Conservation (phyloP, 306 rosid genomes). For the Coriaria nepalensis region DNA sequence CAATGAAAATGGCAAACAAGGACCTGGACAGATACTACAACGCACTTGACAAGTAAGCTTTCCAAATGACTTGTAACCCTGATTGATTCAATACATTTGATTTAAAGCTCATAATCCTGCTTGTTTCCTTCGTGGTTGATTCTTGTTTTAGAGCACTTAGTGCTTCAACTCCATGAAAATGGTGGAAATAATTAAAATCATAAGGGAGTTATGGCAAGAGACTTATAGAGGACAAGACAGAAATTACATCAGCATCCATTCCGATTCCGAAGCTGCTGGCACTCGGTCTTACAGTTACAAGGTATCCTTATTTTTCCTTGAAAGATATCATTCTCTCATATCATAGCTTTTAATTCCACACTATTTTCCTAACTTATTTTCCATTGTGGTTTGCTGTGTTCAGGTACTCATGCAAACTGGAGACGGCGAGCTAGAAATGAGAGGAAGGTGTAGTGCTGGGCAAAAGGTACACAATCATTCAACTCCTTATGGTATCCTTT, state of each 20-base stretch:
- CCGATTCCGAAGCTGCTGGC: slow-evolving; percentile 94
- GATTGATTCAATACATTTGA: not conserved
- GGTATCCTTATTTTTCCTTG: slow-evolving; percentile 24
- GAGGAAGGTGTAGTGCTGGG: slow-evolving; percentile 99
- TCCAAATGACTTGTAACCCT: slow-evolving; percentile 1
- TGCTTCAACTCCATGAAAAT: slow-evolving; percentile 94
- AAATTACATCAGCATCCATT: slow-evolving; percentile 78
- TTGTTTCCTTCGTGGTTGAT: not conserved
- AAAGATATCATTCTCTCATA: slow-evolving; percentile 2
- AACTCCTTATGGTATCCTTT: slow-evolving; percentile 1
- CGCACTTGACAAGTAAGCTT: slow-evolving; percentile 88
- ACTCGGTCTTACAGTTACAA: slow-evolving; percentile 94
- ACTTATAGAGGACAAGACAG: slow-evolving; percentile 97
- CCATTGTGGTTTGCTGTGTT: slow-evolving; percentile 12
- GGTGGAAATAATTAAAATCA: slow-evolving; percentile 98
- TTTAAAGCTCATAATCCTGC: no score
- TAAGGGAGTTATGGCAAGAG: slow-evolving; percentile 94
- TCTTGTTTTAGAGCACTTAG: slow-evolving; percentile 67
- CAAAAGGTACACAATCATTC: slow-evolving; percentile 51
- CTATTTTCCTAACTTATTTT: not conserved
- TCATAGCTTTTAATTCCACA: slow-evolving; percentile 1
- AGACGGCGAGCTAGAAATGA: slow-evolving; percentile 92
- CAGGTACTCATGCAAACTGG: slow-evolving; percentile 99
- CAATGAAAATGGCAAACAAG: slow-evolving; percentile 98
- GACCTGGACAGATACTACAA: slow-evolving; percentile 94